A percentile compares a stretch with the other conserved stretches of the same genome.
Evolutionary conservation across 495 filamentous ascomycete genomes (phyloP).

Genomic region (Letharia columbiana): DNA sequence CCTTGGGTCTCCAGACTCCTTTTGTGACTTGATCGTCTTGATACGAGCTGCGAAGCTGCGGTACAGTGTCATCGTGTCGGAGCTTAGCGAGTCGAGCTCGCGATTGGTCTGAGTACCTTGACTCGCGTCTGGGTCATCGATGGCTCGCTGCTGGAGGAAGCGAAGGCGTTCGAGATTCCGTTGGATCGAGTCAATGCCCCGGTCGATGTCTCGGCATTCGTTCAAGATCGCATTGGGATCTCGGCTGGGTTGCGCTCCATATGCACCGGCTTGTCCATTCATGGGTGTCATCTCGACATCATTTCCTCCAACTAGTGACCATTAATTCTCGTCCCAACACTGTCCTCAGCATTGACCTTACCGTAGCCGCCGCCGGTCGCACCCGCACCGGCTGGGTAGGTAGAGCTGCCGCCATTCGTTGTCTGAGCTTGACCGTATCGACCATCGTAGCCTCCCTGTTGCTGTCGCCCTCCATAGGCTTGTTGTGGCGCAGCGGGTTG

Average conservation of each 20-base stretch:
- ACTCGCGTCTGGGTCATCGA: conserved; percentile 51
- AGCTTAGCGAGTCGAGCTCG: conserved; percentile 49
- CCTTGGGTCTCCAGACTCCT: conserved; percentile 56
- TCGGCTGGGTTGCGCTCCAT: conserved; percentile 26
- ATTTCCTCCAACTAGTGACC: conserved; percentile 30
- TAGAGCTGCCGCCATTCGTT: neutral
- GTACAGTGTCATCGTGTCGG: conserved; percentile 74
- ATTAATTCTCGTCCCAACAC: conserved; percentile 19
- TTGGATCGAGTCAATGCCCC: conserved; percentile 67
- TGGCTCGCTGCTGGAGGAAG: conserved; percentile 47
- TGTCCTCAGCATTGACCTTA: conserved; percentile 25
- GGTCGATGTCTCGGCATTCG: conserved; percentile 69
- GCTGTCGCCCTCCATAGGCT: conserved; percentile 28
- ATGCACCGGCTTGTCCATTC: conserved; percentile 34
- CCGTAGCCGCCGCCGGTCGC: conserved; percentile 31
- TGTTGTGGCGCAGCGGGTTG: conserved; percentile 26
- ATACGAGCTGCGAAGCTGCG: conserved; percentile 65
- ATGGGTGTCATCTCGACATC: conserved; percentile 59
- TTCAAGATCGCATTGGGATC: conserved; percentile 71
- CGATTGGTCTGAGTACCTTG: conserved; percentile 42
- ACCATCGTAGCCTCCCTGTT: conserved; percentile 28
- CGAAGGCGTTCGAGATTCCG: conserved; percentile 50
- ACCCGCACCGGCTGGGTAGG: conserved; percentile 23
- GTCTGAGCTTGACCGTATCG: conserved; percentile 39
- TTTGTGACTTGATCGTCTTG: conserved; percentile 68